phyloP scores from a whole-genome alignment of 495 filamentous ascomycete genomes.

The Aspergillus panamensis region DNA sequence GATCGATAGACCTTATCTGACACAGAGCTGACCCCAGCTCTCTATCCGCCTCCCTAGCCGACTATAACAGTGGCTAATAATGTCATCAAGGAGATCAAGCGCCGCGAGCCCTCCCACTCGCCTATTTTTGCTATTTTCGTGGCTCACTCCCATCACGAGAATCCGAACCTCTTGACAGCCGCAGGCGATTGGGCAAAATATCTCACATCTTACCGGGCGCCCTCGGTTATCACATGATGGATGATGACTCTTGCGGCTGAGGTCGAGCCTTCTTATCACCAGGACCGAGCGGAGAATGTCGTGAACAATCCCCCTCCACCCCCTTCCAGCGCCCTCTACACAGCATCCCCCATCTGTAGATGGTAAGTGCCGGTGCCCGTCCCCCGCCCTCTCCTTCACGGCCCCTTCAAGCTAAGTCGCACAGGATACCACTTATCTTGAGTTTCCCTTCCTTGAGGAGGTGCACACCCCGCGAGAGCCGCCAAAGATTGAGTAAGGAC shows the following conservation, averaged over 20 bases:
- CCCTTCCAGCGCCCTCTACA: background rate
- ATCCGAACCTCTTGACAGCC: background rate
- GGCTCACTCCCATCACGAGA: background rate
- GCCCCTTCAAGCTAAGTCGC: background rate
- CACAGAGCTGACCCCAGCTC: too few relatives aligned
- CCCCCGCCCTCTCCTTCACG: background rate
- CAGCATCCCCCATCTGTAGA: background rate
- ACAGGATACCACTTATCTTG: conserved; percentile 29
- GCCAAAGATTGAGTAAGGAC: conserved; percentile 34
- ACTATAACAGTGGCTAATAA: too few relatives aligned
- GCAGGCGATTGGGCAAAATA: conserved; percentile 17
- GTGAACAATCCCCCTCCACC: background rate
- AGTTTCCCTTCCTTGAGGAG: conserved; percentile 38
- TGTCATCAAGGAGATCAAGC: too few relatives aligned
- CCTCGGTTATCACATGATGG: conserved; percentile 14
- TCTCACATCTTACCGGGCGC: background rate
- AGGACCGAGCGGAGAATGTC: background rate
- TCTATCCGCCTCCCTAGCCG: too few relatives aligned
- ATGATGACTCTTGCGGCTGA: conserved; percentile 8
- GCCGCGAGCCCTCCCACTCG: background rate
- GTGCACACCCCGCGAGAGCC: conserved; percentile 30
- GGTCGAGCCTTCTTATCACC: conserved; percentile 7
- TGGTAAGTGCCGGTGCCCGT: conserved; percentile 5
- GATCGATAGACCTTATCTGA: too few relatives aligned
- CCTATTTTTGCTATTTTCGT: conserved; percentile 12